These are phyloP conservation scores for Penicillium flavigenum DNA, from an alignment of 495 filamentous ascomycete genomes.

Conservation along the genomic window DNA sequence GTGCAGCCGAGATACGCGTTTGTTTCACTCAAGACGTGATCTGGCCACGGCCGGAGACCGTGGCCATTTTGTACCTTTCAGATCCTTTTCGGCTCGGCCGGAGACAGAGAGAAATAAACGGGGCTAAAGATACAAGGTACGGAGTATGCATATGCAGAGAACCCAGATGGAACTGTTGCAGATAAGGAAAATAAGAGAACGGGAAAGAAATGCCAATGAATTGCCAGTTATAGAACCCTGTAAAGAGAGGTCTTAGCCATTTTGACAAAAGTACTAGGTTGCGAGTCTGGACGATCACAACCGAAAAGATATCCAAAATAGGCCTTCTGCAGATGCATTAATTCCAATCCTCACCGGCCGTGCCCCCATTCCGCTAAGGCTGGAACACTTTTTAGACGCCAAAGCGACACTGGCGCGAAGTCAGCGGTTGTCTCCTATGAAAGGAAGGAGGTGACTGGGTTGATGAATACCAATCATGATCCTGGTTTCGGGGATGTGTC, in stretches of 20 bases:
- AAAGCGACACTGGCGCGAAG: slow-evolving; percentile 24
- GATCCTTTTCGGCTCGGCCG: neutral
- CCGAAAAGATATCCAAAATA: slow-evolving; percentile 3
- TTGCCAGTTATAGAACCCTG: neutral
- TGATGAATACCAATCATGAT: slow-evolving; percentile 1
- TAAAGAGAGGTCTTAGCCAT: slow-evolving; percentile 5
- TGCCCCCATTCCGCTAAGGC: slow-evolving; percentile 21
- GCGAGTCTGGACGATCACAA: slow-evolving; percentile 10
- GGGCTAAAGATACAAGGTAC: neutral
- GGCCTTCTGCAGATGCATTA: slow-evolving; percentile 15
- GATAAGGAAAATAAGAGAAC: neutral
- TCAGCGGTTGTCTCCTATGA: slow-evolving; percentile 10
- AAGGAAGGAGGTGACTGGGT: neutral
- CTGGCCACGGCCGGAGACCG: slow-evolving; percentile 9
- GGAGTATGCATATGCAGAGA: slow-evolving; percentile 4
- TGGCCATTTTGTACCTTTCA: neutral
- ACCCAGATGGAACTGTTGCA: slow-evolving; percentile 9
- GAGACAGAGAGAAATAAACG: neutral
- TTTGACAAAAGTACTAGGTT: slow-evolving; percentile 1
- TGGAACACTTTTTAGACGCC: slow-evolving; percentile 26
- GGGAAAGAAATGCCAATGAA: neutral
- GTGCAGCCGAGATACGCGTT: slow-evolving; percentile 49
- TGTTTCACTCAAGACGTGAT: slow-evolving; percentile 34
- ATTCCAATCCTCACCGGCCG: slow-evolving; percentile 9
- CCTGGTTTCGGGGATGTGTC: no score